A percentile compares a stretch with the other conserved stretches of the same genome.
Evolutionary conservation across 768 basidiomycete genomes (phyloP).

Genomic region (Collybia sp.): DNA sequence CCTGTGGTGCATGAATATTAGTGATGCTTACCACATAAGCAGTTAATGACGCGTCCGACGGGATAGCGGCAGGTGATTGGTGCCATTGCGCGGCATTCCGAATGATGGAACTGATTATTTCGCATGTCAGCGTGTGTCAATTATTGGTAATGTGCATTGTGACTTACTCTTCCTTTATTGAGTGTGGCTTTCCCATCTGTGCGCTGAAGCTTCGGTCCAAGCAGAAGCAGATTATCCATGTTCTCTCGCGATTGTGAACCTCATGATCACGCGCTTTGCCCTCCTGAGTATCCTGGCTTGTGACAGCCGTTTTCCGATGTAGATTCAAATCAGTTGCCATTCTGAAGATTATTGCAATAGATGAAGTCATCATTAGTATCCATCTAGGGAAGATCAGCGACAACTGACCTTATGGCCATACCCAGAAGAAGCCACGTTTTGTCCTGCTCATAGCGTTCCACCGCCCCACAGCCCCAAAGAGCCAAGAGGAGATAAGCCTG

Average conservation of each 20-base stretch:
- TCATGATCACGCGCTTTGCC: slow-evolving; percentile 75
- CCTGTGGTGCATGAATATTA: neutral
- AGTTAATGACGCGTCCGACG: slow-evolving; percentile 65
- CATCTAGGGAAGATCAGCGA: neutral
- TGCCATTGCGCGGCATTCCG: slow-evolving; percentile 79
- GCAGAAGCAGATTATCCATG: slow-evolving; percentile 86
- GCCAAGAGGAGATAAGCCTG: slow-evolving; percentile 91
- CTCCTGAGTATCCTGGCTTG: slow-evolving; percentile 69
- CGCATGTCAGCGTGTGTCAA: slow-evolving; percentile 3
- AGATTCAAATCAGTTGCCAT: slow-evolving; percentile 97
- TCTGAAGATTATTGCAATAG: slow-evolving; percentile 28
- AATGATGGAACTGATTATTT: slow-evolving; percentile 69
- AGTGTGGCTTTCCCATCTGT: slow-evolving; percentile 95
- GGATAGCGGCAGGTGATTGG: slow-evolving; percentile 53
- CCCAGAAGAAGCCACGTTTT: slow-evolving; percentile 89
- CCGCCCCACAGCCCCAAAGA: slow-evolving; percentile 90
- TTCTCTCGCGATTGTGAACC: slow-evolving; percentile 91
- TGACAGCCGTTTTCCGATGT: slow-evolving; percentile 75
- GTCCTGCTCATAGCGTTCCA: slow-evolving; percentile 95
- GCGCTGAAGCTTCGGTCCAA: slow-evolving; percentile 89
- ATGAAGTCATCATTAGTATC: neutral
- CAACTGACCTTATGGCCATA: slow-evolving; percentile 71
- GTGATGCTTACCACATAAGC: slow-evolving; percentile 65
- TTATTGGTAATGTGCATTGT: neutral
- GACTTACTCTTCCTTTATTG: slow-evolving; percentile 88